A percentile compares a stretch with the other conserved stretches of the same genome.
phyloP scores from a whole-genome alignment of 306 rosid species.

The Vigna radiata region DNA sequence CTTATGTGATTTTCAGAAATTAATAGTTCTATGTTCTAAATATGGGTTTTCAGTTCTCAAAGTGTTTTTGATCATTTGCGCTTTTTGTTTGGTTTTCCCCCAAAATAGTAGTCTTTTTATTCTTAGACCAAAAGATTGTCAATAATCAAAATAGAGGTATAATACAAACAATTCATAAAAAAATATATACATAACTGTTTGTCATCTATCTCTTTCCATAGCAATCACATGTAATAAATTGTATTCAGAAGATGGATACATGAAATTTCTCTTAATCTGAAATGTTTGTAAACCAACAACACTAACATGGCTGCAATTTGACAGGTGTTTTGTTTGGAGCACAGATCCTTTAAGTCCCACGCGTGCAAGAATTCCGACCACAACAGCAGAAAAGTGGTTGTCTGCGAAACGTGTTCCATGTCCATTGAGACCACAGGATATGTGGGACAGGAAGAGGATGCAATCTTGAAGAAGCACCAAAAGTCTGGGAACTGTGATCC shows the following conservation, averaged over 20 bases:
- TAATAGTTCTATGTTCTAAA: no score
- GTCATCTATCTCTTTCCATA: no score
- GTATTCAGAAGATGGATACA: no score
- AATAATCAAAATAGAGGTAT: no score
- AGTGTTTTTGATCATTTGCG: not conserved
- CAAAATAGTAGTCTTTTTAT: not conserved
- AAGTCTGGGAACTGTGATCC: conserved; percentile 81
- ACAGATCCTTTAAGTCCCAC: conserved; percentile 78
- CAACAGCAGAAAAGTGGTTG: conserved; percentile 79
- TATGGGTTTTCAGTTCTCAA: no score
- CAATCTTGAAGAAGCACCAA: conserved; percentile 59
- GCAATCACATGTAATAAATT: no score
- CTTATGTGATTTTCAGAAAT: not conserved
- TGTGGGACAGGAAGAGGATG: conserved; percentile 52
- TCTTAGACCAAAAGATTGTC: no score
- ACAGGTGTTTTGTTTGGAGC: conserved; percentile 85
- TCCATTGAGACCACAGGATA: conserved; percentile 73
- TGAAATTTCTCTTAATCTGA: not conserved
- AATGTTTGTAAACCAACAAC: not conserved
- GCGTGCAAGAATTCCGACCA: conserved; percentile 73
- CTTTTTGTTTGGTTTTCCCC: not conserved
- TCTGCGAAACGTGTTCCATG: conserved; percentile 75
- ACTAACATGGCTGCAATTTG: conserved; percentile 1
- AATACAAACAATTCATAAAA: no score
- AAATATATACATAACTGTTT: no score